Evolutionary conservation across 2,329 filamentous ascomycete genomes (phyloP).

Genomic region (Fusarium succisae): DNA sequence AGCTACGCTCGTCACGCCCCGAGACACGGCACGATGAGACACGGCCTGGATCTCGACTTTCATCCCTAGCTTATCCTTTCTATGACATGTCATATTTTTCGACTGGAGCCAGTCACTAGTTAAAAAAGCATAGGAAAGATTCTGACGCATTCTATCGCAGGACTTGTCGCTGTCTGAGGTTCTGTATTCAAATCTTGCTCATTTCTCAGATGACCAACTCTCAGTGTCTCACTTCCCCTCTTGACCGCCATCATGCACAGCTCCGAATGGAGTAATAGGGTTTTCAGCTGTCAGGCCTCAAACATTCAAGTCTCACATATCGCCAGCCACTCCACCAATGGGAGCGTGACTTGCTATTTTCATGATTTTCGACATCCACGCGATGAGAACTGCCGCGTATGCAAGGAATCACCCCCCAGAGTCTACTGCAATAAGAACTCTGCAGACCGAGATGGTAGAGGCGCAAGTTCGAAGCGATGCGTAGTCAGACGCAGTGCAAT

Average conservation of each 20-base stretch:
- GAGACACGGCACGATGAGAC: neutral
- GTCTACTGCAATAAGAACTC: accelerated
- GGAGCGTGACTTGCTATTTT: accelerated
- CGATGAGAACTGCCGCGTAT: accelerated
- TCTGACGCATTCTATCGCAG: accelerated
- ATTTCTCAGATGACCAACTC: too few relatives aligned
- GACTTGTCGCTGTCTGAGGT: accelerated
- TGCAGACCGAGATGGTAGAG: neutral
- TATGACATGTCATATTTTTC: neutral
- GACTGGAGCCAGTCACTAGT: too few relatives aligned
- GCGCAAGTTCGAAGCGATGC: neutral
- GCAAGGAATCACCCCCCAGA: too few relatives aligned
- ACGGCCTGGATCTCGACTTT: neutral
- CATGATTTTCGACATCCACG: accelerated
- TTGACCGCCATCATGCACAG: neutral
- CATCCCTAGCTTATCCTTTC: too few relatives aligned
- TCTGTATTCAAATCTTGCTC: neutral
- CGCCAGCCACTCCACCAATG: neutral
- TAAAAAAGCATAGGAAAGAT: accelerated
- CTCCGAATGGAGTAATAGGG: neutral
- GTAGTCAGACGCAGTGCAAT: neutral
- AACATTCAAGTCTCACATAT: neutral
- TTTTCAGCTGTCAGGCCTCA: neutral
- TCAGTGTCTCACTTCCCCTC: neutral
- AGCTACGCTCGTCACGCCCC: neutral